Percentiles rank a stretch among this genome's conserved stretches.
Conservation (phyloP, 1,284 basidiomycete species). For the Dichomitus squalens region DNA sequence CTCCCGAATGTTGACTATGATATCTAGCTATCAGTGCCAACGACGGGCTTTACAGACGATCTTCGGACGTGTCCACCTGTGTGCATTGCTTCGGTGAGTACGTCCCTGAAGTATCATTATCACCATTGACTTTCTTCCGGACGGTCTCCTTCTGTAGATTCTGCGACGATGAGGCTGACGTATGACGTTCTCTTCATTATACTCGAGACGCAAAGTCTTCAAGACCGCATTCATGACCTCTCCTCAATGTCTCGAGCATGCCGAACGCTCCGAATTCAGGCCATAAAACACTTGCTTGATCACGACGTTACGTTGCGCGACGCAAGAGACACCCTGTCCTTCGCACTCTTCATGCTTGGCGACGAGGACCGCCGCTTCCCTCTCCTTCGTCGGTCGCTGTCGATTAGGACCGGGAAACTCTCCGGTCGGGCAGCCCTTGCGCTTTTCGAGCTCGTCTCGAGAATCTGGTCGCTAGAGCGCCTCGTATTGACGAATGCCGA, state of each 20-base stretch:
- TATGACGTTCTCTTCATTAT: not conserved
- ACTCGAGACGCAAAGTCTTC: not conserved
- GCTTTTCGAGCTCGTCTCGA: slow-evolving; percentile 2
- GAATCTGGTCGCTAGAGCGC: not conserved
- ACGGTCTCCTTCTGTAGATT: not conserved
- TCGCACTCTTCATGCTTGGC: slow-evolving; percentile 2
- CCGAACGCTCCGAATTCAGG: not conserved
- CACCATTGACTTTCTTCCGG: too few relatives aligned
- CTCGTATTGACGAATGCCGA: slow-evolving; percentile 3
- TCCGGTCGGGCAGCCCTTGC: not conserved
- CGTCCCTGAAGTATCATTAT: too few relatives aligned
- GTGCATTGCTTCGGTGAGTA: too few relatives aligned
- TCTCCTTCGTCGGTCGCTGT: slow-evolving; percentile 1
- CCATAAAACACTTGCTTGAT: not conserved
- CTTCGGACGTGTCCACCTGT: too few relatives aligned
- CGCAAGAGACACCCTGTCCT: not conserved
- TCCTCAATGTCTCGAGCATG: slow-evolving; percentile 8
- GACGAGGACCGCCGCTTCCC: slow-evolving; percentile 4
- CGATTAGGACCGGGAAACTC: not conserved
- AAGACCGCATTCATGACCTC: not conserved
- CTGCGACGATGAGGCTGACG: not conserved
- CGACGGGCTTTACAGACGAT: too few relatives aligned
- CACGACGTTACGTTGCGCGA: not conserved
- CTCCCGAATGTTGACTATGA: too few relatives aligned
- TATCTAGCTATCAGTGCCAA: too few relatives aligned